These are phyloP conservation scores for Pseudoneurospora amorphoporcata DNA, from an alignment of 495 filamentous ascomycete species.

Conservation along the genomic window DNA sequence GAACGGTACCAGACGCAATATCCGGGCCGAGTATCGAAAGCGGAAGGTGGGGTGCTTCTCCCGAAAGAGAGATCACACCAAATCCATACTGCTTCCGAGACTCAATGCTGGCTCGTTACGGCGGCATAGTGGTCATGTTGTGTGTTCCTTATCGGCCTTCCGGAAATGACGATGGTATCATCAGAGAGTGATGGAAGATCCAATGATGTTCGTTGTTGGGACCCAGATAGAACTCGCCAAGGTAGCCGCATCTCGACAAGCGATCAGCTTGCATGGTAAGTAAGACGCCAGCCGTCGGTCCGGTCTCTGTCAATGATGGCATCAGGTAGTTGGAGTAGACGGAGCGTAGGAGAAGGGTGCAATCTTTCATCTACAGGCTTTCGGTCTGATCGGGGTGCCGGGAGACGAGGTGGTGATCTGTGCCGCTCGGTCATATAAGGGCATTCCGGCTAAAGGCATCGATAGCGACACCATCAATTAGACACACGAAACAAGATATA, in stretches of 20 bases:
- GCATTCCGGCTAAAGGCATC: background rate
- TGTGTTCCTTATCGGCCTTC: background rate
- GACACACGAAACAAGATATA: background rate
- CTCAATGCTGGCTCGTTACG: background rate
- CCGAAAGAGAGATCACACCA: background rate
- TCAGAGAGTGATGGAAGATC: background rate
- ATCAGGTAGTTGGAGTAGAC: background rate
- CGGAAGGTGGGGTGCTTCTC: background rate
- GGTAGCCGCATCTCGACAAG: background rate
- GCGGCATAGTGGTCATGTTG: background rate
- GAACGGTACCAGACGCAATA: slow-evolving; percentile 15
- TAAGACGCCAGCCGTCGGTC: background rate
- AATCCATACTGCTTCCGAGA: background rate
- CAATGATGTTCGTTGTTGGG: background rate
- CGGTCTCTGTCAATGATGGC: background rate
- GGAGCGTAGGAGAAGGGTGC: background rate
- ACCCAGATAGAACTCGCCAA: background rate
- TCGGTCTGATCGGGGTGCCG: background rate
- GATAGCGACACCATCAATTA: background rate
- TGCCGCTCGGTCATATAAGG: background rate
- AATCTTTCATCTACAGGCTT: background rate
- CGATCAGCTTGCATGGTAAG: background rate
- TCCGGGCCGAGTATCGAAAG: slow-evolving; percentile 11
- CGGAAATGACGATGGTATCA: background rate
- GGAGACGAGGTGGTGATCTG: background rate